Base-by-base conservation (phyloP, 768 basidiomycete species). In the Podaxis carcinomalis region DNA sequence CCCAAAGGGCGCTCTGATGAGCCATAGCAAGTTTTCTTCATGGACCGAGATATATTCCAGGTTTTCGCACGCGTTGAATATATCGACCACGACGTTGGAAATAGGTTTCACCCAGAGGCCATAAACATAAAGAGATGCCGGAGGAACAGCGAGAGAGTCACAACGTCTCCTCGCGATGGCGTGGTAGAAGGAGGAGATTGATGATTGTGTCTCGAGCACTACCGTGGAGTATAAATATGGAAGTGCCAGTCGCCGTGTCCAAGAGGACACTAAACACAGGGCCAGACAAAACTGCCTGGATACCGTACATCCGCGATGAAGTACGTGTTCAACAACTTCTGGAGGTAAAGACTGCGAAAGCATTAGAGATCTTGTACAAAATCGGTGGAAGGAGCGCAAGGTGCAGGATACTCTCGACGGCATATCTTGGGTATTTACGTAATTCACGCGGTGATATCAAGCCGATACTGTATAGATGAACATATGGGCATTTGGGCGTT, bases 211-310 rank as follows among this genome's bases (percentile, higher is more conserved):
- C 37, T 63, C 60, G 9, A 69, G 51, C 35, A 68, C 46, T 2
- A 68, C 56, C 4, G 65, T 66, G 4, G 61, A 59, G 56, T 67
- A 71, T 5, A 71, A 65, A 56, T 71, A 63, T 14, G 68, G 69
- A 21, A 73, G 57, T 1, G 68, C 68, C 6, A 73, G 54, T 10
- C 27, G 23, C 14, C 68, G 65, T 4, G 67, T 64, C 70, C 69
- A 73, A 0, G 61, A 61, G 11, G 66, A 68, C 1, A 68, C 56
- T n/a, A 59, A 57, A 47, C 61, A 66, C 16, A 73, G 55, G 13
- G 64, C 49, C 9, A 51, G 42, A 49, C 64, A 69, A 37, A 69
- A 67, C 27, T 51, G 39, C 0, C 62, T 63, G 16, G 68, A 69
- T 14, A 64, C 37, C 16, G 42, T 44, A 40, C 63, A 67, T 28